Evolutionary conservation across 345 rosid species (phyloP), one percentile per base, ranked within the genome.

Genomic region (Arabis hirsuta): DNA sequence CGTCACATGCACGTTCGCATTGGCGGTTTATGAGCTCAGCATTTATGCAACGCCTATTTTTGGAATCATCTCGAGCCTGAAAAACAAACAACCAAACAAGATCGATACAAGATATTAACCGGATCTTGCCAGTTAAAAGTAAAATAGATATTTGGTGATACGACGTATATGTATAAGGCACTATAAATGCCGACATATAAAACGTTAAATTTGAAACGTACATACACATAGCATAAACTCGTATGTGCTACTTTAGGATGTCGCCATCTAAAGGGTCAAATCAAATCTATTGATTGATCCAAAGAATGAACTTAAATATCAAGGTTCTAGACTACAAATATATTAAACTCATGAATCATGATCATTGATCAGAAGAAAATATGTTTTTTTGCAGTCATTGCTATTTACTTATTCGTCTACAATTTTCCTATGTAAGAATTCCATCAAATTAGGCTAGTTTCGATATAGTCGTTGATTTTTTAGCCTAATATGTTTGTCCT

Each of bases 381-480:
- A 14, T 20, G 12, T 46, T 20, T 56, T 56, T 14, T 63, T 31
- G 38, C 13, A 7, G 41, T 45, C 42, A 55, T 12, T 19, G 34
- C 16, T 48, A 55, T 69, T 46, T 48, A 57, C 57, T 36, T 34
- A n/a, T 57, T 27, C 16, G 16, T 47, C 41, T 6, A 10, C 12
- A 9, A 7, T 52, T 19, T 50, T 51, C 24, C 13, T 9, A 22
- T 39, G 59, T 42, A 62, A 52, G 27, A 43, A 43, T 62, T 53
- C 44, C 55, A 62, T 62, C 69, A 53, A 43, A 53, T 62, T 62
- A 62, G 55, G 55, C 63, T 62, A 72, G 63, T 72, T 34, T 53
- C 63, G 12, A 32, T 50, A 36, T 32, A 44, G 45, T 72, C 38
- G 39, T 32, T 32, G 31, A 13, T 31, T 72, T 6, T 53, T 26